Conservation (phyloP, 352 stramenopile species). For the Pythium phragmiticola region DNA sequence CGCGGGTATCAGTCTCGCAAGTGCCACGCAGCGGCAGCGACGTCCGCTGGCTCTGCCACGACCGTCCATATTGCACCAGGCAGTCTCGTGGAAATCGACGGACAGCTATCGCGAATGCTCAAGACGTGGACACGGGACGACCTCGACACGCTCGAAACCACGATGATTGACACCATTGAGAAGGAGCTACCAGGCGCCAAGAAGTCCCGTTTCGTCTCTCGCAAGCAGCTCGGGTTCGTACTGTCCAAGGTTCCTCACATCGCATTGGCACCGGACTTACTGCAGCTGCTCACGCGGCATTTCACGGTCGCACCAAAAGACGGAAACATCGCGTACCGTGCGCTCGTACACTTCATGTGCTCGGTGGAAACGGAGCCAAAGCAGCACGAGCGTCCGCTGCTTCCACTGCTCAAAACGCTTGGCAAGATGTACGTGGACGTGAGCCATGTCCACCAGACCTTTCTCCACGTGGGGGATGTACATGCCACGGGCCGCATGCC, state of each 20-base stretch:
- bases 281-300: slow-evolving; percentile 43
- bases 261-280: slow-evolving; percentile 37
- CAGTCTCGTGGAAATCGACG: slow-evolving; percentile 26
- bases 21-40: background rate
- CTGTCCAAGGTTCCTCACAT: slow-evolving; percentile 44
- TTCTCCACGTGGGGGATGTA: slow-evolving; percentile 47
- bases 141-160: slow-evolving; percentile 34
- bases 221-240: slow-evolving; percentile 58
- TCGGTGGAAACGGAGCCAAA: slow-evolving; percentile 35
- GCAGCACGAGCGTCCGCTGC: slow-evolving; percentile 25
- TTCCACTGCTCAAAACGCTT: slow-evolving; percentile 32
- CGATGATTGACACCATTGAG: slow-evolving; percentile 42
- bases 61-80: background rate
- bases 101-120: slow-evolving; percentile 38
- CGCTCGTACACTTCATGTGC: slow-evolving; percentile 52
- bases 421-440: slow-evolving; percentile 32
- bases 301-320: slow-evolving; percentile 32
- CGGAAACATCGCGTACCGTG: slow-evolving; percentile 34
- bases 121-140: slow-evolving; percentile 43
- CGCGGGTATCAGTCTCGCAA: slow-evolving; percentile 17
- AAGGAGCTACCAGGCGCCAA: slow-evolving; percentile 32
- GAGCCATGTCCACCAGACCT: slow-evolving; percentile 34
- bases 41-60: background rate
- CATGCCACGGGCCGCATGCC: slow-evolving; percentile 41
- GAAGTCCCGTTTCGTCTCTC: slow-evolving; percentile 31